phyloP scores from a whole-genome alignment of 805 yeast genomes.

The Pichia manshurica region DNA sequence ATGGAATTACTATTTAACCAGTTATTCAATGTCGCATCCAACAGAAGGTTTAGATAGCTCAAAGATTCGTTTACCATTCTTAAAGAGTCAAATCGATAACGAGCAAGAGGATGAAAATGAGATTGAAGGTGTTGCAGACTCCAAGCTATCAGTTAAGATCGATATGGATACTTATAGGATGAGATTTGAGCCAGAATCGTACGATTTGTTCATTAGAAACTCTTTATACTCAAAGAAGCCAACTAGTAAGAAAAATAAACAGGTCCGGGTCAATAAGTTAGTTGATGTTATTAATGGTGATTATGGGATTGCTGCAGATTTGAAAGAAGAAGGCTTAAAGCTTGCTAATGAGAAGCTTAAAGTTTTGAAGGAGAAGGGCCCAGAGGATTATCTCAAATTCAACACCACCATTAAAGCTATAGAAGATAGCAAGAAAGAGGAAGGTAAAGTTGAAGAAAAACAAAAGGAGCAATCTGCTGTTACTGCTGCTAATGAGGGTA shows the following conservation, averaged over 20 bases:
- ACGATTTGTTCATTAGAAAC: constrained; percentile 70
- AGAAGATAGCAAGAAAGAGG: constrained; percentile 4
- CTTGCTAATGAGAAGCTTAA: constrained; percentile 30
- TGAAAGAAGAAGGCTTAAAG: constrained; percentile 35
- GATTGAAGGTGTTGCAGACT: constrained; percentile 57
- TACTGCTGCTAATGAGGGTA: neutral
- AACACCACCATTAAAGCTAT: constrained; percentile 5
- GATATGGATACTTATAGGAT: constrained; percentile 73
- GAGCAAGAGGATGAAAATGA: constrained; percentile 35
- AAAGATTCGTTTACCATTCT: constrained; percentile 72
- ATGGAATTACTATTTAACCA: constrained; percentile 91
- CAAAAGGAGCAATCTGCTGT: neutral
- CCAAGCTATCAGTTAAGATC: constrained; percentile 72
- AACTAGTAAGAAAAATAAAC: constrained; percentile 11
- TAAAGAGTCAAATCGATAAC: constrained; percentile 52
- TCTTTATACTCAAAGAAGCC: constrained; percentile 38
- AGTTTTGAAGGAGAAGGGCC: constrained; percentile 37
- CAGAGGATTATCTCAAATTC: constrained; percentile 26
- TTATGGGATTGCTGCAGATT: constrained; percentile 48
- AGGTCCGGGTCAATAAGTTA: constrained; percentile 25
- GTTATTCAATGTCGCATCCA: constrained; percentile 90
- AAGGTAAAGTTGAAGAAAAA: constrained; percentile 14
- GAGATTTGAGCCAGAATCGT: constrained; percentile 72
- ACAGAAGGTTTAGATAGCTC: constrained; percentile 90
- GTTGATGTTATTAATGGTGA: constrained; percentile 43